Evolutionary conservation across 306 rosid genomes (phyloP), one percentile per base, ranked within the genome.

Genomic region (Inga leiocalycina): DNA sequence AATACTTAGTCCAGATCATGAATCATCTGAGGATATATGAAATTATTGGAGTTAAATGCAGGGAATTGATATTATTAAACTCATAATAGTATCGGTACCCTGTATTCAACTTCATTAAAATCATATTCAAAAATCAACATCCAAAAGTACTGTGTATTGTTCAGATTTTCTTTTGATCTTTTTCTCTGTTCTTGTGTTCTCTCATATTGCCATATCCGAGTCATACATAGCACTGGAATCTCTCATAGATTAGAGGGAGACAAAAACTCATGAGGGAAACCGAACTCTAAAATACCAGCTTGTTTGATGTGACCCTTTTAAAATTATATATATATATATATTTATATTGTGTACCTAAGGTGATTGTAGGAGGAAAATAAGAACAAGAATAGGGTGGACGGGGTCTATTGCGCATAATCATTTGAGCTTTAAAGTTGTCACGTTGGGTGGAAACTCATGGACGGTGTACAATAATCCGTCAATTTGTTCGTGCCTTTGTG

Each of bases 401-500:
- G 37, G 49, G 20, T 44, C 72, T 57, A 43, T 10, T 11, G 37
- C 11, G 48, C 19, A 54, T 6, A 41, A 41, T 75, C 52, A 75
- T 76, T 43, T 61, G 56, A 64, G 34, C 43, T 30, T 4, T 45
- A 2, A 16, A 64, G 57, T 24, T 15, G 34, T 22, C 57, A 77
- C 12, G 61, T 24, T 45, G 4, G 48, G 74, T 78, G 32, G 72
- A 16, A 24, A 37, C 57, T 44, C 44, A 27, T 51, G 75, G 76
- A 71, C 74, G 74, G 45, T 74, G 66, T 57, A 56, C 39, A 76
- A 41, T 79, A 56, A 52, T 49, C 76, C 71, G 20, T 17, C 34
- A 2, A 3, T 22, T 62, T n/a, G 35, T 22, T 62, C 14, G 35
- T 49, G 65, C 39, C n/a, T 46, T 39, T 66, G 62, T 19, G 62